A percentile compares a stretch with the other conserved stretches of the same genome.
phyloP scores from a whole-genome alignment of 441 rosid species.

The Populus hybrid region DNA sequence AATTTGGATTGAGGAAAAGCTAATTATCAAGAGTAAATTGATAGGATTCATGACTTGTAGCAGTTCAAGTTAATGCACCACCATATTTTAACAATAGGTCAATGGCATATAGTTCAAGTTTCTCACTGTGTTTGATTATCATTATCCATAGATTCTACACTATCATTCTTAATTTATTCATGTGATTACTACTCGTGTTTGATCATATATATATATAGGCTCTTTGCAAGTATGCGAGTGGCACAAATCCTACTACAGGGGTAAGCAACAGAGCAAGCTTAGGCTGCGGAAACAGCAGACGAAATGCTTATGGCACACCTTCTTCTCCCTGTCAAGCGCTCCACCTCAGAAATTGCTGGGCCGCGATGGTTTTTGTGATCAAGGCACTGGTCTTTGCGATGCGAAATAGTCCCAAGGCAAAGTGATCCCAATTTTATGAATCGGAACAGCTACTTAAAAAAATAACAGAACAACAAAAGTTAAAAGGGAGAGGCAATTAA shows the following conservation, averaged over 20 bases:
- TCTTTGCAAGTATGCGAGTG: slow-evolving; percentile 90
- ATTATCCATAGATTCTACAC: background rate
- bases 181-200: background rate
- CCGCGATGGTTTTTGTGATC: slow-evolving; percentile 86
- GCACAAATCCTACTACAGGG: slow-evolving; percentile 82
- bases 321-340: slow-evolving; percentile 83
- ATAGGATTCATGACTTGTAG: too few species aligned
- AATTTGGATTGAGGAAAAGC: background rate
- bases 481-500: background rate
- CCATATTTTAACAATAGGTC: too few species aligned
- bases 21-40: background rate
- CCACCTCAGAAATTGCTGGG: slow-evolving; percentile 78
- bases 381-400: slow-evolving; percentile 68
- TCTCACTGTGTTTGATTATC: background rate
- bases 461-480: background rate
- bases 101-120: background rate
- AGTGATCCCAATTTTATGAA: background rate
- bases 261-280: slow-evolving; percentile 78
- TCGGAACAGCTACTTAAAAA: background rate
- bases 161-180: background rate
- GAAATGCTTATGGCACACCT: slow-evolving; percentile 87
- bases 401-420: slow-evolving; percentile 30
- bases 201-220: slow-evolving; percentile 39
- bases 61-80: too few species aligned
- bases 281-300: slow-evolving; percentile 78